Conservation (phyloP, 331 rosid species). For the Phaseolus coccineus region DNA sequence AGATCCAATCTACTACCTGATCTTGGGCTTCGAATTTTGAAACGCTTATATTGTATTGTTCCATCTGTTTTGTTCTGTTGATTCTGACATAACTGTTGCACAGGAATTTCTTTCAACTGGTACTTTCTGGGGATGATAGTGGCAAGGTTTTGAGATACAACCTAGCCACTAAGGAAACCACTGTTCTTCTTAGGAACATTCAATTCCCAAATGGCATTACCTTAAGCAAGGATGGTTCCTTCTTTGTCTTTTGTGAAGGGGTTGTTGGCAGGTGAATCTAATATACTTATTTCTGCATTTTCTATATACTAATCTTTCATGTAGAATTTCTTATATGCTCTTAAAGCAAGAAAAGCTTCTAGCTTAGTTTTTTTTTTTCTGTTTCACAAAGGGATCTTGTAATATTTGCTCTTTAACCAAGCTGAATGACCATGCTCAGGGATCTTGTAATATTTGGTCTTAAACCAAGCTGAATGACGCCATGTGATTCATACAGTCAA, state of each 20-base stretch:
- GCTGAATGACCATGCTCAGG: neutral
- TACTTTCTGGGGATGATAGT: slow-evolving; percentile 72
- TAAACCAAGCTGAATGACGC: neutral
- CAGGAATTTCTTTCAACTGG: slow-evolving; percentile 89
- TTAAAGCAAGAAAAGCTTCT: neutral
- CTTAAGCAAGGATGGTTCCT: slow-evolving; percentile 90
- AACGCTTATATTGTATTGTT: slow-evolving; percentile 19
- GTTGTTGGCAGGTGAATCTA: slow-evolving; percentile 74
- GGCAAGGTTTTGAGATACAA: slow-evolving; percentile 89
- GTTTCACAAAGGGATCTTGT: neutral
- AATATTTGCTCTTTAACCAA: neutral
- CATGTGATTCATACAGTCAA: neutral
- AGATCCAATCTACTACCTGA: neutral
- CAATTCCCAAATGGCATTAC: slow-evolving; percentile 93
- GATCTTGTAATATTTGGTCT: neutral
- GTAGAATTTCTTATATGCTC: slow-evolving; percentile 15
- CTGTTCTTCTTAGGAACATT: slow-evolving; percentile 74
- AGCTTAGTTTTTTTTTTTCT: neutral
- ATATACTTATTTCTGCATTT: slow-evolving; percentile 13
- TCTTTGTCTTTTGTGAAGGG: slow-evolving; percentile 81
- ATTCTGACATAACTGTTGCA: slow-evolving; percentile 47
- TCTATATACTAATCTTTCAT: neutral
- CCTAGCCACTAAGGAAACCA: slow-evolving; percentile 74
- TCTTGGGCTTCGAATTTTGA: slow-evolving; percentile 11
- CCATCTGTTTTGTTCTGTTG: slow-evolving; percentile 32